Base-by-base conservation (phyloP, 768 basidiomycete genomes). In the Pleurotus eryngii region DNA sequence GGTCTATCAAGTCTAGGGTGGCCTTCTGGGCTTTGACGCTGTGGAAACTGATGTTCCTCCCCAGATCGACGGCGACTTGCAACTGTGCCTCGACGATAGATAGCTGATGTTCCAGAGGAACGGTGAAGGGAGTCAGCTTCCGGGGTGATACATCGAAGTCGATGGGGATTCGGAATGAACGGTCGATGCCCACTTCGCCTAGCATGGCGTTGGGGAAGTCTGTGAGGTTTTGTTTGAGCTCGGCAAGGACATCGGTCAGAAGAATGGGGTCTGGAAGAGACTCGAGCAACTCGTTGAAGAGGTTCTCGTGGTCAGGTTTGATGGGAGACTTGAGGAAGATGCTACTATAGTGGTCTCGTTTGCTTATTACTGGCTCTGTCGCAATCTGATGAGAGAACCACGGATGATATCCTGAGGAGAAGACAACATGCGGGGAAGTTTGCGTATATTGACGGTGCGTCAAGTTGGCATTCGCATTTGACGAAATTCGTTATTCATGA, bases 181-280 rank as follows among this genome's bases (percentile, higher is more conserved):
- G 84, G 71, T 99, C 96, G 38, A 99, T 71, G 2, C 96, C 96
- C 5, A 98, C 87, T 72, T 99, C 96, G 40, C 96, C 96, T 1
- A 99, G 74, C 84, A 97, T 89, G 9, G 92, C 87, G 40, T 73
- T 66, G 2, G 90, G 84, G 62, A 86, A 86, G 1, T 68, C 67
- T n/a, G 62, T 60, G 14, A 98, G 78, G 67, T 89, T 81, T 5
- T 61, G 58, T 48, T 84, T 82, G 50, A 98, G 69, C 22, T 84
- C 81, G 7, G 66, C 60, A 15, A 96, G 69, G 35, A 94, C 65
- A n/a, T 82, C 72, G 6, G 65, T 61, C 20, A 96, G 78, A 0
- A 82, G 70, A 9, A 79, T 76, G 0, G 95, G 96, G 7, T 87
- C 81, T 0, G 95, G 94, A 17, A 98, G 81, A 46, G 66, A 70